Conservation (phyloP, 768 basidiomycete species). For the Botryobasidium botryosum region DNA sequence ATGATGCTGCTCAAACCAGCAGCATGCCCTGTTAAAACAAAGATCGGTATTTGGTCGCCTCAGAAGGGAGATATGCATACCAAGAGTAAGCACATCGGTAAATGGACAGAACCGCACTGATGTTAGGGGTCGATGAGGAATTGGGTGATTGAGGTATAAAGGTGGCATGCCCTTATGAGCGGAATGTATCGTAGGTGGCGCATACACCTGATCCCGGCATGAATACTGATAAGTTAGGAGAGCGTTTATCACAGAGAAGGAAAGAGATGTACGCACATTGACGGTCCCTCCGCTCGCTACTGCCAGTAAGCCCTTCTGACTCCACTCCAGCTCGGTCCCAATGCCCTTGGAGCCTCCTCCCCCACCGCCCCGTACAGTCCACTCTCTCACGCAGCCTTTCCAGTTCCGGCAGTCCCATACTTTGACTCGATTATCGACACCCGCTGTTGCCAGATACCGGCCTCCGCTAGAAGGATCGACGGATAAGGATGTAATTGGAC, state of each 20-base stretch:
- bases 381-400: constrained; percentile 71
- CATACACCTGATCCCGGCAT: constrained; percentile 78
- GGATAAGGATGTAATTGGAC: constrained; percentile 63
- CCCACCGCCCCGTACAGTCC: constrained; percentile 50
- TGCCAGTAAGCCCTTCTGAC: constrained; percentile 64
- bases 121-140: constrained; percentile 61
- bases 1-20: constrained; percentile 70
- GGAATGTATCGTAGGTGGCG: constrained; percentile 41
- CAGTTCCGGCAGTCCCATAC: constrained; percentile 96
- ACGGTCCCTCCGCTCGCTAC: constrained; percentile 72
- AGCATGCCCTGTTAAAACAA: constrained; percentile 33
- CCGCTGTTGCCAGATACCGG: constrained; percentile 79
- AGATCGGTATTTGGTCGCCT: neutral
- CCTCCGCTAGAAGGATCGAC: constrained; percentile 69
- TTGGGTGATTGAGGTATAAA: constrained; percentile 74
- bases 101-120: constrained; percentile 77
- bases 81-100: constrained; percentile 64
- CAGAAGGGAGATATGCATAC: neutral
- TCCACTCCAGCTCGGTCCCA: constrained; percentile 59
- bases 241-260: neutral
- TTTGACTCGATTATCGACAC: constrained; percentile 77
- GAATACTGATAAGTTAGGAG: neutral
- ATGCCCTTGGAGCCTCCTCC: constrained; percentile 27
- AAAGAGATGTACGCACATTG: constrained; percentile 35
- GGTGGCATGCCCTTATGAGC: constrained; percentile 55